Base-by-base conservation (phyloP, 805 yeast genomes). In the Teunomyces stri region DNA sequence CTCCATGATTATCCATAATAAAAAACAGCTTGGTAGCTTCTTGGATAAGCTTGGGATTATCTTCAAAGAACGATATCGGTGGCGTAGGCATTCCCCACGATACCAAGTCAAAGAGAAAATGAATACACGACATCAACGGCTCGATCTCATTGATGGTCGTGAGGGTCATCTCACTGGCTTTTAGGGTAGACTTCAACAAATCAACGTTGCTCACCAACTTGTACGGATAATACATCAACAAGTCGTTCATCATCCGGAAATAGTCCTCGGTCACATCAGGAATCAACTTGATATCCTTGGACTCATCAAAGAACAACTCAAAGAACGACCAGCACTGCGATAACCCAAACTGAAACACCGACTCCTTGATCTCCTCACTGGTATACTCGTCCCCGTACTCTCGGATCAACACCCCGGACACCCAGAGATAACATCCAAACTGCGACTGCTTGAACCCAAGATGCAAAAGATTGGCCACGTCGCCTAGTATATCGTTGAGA, bases 341-440 rank as follows among this genome's bases (percentile, higher is more conserved):
- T 49, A 81, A 64, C 0, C 91, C 85, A 66, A 90, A 89, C 45
- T 77, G 72, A 85, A 89, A 89, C 15, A 87, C 82, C 2, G 87
- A 78, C 25, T 74, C 75, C 52, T 79, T 80, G 16, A 82, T 68
- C 3, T 70, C 75, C 6, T 62, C 75, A n/a, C 68, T 65, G 29
- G 59, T 45, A 48, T 71, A 77, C 40, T 76, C 81, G 53, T 82
- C 85, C 27, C 84, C 81, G 64, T 76, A 91, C 50, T 88, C 56
- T 47, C 87, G 80, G 44, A 87, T 81, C 22, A 90, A 70, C 7
- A 86, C 75, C 6, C 97, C 97, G 2, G 96, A 84, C 11, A 88
- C 92, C 94, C 96, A 91, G 47, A 91, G 68, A 60, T 85, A 90
- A 62, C 96, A 88, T 3, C 97, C 97, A 58, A 70, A 80, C 30